A percentile compares a stretch with the other conserved stretches of the same genome.
Conservation (phyloP, 139 green algal species). For the Nannochloris sp. region DNA sequence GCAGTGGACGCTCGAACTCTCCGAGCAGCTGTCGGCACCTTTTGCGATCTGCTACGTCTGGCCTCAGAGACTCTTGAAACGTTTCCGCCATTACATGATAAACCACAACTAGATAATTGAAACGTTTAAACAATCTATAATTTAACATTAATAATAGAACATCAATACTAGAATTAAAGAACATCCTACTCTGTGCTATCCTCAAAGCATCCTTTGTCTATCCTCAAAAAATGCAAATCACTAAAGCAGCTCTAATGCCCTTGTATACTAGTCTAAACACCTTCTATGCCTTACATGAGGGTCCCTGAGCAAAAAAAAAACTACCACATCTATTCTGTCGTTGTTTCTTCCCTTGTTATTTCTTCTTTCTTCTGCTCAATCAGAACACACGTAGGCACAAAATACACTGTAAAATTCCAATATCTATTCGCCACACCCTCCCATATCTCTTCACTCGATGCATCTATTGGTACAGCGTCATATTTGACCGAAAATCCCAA, state of each 20-base stretch:
- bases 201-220: too few species aligned
- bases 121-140: too few species aligned
- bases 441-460: constrained; percentile 58
- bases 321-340: neutral
- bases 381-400: constrained; percentile 51
- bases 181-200: too few species aligned
- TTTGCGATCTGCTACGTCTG: constrained; percentile 28
- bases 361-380: neutral
- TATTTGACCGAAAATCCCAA: constrained; percentile 64
- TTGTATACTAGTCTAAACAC: too few species aligned
- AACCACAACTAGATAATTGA: too few species aligned
- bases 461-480: constrained; percentile 57
- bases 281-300: neutral
- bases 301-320: neutral
- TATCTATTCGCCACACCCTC: constrained; percentile 72
- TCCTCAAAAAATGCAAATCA: too few species aligned
- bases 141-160: too few species aligned
- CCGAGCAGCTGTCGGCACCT: constrained; percentile 32
- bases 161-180: too few species aligned
- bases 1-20: constrained; percentile 29
- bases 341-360: neutral
- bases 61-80: constrained; percentile 24
- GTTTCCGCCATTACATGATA: constrained; percentile 15
- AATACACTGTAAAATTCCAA: constrained; percentile 66
- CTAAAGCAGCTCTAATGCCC: too few species aligned